Evolutionary conservation across 2,329 filamentous ascomycete species (phyloP), one percentile per base, ranked within the genome.

Genomic region (Penicillium sp.): DNA sequence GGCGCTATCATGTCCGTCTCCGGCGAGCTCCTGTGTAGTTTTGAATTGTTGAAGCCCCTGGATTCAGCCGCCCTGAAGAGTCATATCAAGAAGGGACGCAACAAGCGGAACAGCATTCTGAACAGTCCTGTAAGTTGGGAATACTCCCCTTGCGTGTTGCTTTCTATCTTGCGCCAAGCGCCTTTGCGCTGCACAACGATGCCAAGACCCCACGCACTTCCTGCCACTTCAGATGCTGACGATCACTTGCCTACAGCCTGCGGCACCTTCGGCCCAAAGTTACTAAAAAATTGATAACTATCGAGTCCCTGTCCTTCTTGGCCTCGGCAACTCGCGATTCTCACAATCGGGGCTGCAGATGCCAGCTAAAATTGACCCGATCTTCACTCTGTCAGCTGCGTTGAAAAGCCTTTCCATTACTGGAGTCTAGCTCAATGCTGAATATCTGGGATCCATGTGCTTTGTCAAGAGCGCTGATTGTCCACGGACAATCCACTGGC

Each of bases 1-100:
- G 93, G 93, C 18, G 93, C 93, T 12, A 91, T 97, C 59, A 98
- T 98, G 93, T 95, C 92, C 2, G 93, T 98, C 20, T 96, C 90
- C 1, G 83, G 82, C 12, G 93, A 97, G 70, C 75, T 98, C 45
- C 81, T 98, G 1, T 98, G 93, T 75, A 96, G 91, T 68, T 98
- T 98, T 66, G 93, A 98, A 72, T 79, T 98, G 13, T 79, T 98
- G 53, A 98, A 98, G 72, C 93, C 93, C 6, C 80, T 98, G 41
- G 93, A 98, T 72, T 96, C 91, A 10, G 95, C 88, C 62, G 92
- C 92, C 29, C 78, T 98, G 54, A 98, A 98, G 80, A 96, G 87
- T 62, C 93, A 98, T 67, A 98, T 98, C 73, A 98, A 98, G 78
- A 97, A 96, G 77, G 91, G 91, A 54, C 82, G 91, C 53, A 95